These are phyloP conservation scores for Eimeria falciformis DNA, from an alignment of 169 alveolate species.

Conservation along the genomic window DNA sequence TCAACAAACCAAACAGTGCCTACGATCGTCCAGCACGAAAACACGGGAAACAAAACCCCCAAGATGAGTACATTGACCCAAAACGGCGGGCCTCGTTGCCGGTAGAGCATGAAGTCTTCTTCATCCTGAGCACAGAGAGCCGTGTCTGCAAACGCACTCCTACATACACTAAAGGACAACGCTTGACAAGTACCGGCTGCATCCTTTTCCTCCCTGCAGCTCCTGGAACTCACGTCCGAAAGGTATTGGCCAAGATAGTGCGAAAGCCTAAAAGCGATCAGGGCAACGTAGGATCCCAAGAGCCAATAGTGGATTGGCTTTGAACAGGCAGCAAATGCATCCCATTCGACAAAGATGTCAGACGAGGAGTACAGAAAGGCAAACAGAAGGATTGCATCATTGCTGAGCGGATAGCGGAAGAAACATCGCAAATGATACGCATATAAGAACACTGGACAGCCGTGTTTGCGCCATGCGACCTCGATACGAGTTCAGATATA, in stretches of 20 bases:
- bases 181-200: neutral
- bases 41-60: slow-evolving; percentile 84
- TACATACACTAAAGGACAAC: neutral
- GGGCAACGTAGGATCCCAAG: slow-evolving; percentile 83
- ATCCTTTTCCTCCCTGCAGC: neutral
- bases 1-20: slow-evolving; percentile 85
- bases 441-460: neutral
- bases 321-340: slow-evolving; percentile 81
- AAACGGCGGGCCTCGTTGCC: slow-evolving; percentile 84
- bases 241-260: slow-evolving; percentile 84
- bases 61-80: slow-evolving; percentile 83
- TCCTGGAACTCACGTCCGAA: slow-evolving; percentile 72
- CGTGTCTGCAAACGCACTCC: neutral
- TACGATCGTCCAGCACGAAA: slow-evolving; percentile 83
- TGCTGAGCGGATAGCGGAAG: slow-evolving; percentile 35
- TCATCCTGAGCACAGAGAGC: slow-evolving; percentile 68
- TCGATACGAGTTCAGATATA: neutral
- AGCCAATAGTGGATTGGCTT: slow-evolving; percentile 87
- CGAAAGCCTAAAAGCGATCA: slow-evolving; percentile 82
- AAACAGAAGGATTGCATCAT: slow-evolving; percentile 84
- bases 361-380: slow-evolving; percentile 85
- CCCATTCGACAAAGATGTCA: slow-evolving; percentile 86
- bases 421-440: neutral
- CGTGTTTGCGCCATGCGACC: neutral
- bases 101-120: slow-evolving; percentile 82